Evolutionary conservation across 2,329 filamentous ascomycete genomes (phyloP).

Genomic region (Fusarium brachygibbosum): DNA sequence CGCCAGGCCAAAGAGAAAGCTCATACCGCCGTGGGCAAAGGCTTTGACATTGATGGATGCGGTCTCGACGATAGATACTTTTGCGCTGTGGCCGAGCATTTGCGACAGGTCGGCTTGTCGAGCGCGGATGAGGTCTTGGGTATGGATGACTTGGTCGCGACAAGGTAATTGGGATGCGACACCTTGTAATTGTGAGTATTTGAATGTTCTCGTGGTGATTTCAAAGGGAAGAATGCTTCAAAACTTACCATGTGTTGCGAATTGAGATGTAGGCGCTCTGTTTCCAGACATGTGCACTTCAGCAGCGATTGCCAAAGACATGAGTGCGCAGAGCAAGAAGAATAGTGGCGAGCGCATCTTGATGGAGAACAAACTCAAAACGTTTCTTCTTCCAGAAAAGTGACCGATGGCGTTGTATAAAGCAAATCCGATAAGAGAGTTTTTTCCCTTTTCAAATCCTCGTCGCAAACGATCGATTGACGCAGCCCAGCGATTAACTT

Average conservation of each 20-base stretch:
- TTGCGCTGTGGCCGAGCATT: constrained; percentile 82
- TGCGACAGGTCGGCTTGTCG: constrained; percentile 84
- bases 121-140: constrained; percentile 78
- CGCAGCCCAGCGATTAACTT: constrained; percentile 20
- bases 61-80: constrained; percentile 88
- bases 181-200: constrained; percentile 61
- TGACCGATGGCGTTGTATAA: constrained; percentile 12
- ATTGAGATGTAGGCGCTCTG: constrained; percentile 40
- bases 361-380: constrained; percentile 1
- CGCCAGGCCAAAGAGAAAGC: constrained; percentile 86
- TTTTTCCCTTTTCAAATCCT: background rate
- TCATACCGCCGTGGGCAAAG: constrained; percentile 85
- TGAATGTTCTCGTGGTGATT: background rate
- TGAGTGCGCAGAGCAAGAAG: constrained; percentile 35
- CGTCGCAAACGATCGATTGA: constrained; percentile 23
- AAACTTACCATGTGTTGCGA: constrained; percentile 43
- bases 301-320: constrained; percentile 23
- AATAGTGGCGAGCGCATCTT: constrained; percentile 41
- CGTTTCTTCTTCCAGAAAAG: background rate
- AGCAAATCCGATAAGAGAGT: constrained; percentile 22
- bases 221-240: background rate
- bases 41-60: constrained; percentile 79
- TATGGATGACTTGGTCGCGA: constrained; percentile 81
- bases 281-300: constrained; percentile 37
- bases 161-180: constrained; percentile 76